A percentile compares a stretch with the other conserved stretches of the same genome.
phyloP scores from a whole-genome alignment of 1,139 yeast genomes.

The Yamadazyma membranifaciens region DNA sequence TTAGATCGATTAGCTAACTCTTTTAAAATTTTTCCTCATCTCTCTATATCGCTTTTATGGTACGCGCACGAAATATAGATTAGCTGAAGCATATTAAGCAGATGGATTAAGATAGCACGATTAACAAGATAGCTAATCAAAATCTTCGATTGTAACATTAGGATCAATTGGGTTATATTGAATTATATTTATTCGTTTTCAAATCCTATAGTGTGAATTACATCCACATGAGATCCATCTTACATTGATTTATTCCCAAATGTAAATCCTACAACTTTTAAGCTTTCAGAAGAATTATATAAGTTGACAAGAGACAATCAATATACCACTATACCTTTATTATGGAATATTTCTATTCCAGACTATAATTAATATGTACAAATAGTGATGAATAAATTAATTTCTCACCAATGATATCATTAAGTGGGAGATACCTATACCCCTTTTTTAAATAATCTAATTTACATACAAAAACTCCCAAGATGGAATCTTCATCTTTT shows the following conservation, averaged over 20 bases:
- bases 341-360: too few species aligned
- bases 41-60: constrained; percentile 1
- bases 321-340: too few species aligned
- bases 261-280: not conserved
- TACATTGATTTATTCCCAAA: not conserved
- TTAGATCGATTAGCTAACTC: too few species aligned
- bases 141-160: too few species aligned
- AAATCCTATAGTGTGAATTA: too few species aligned
- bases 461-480: constrained; percentile 62
- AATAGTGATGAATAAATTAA: constrained; percentile 77
- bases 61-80: not conserved
- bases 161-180: too few species aligned
- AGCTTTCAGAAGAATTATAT: not conserved
- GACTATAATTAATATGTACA: constrained; percentile 42
- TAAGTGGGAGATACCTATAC: constrained; percentile 74
- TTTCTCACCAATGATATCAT: constrained; percentile 78
- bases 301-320: too few species aligned
- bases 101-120: too few species aligned
- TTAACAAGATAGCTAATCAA: too few species aligned
- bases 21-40: constrained; percentile 3
- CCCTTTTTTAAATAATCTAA: constrained; percentile 65
- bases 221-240: too few species aligned
- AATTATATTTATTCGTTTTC: too few species aligned
- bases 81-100: too few species aligned
- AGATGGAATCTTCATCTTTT: constrained; percentile 27